Base-by-base conservation (phyloP, 2,329 filamentous ascomycete genomes). In the Atkinsonella texensis region DNA sequence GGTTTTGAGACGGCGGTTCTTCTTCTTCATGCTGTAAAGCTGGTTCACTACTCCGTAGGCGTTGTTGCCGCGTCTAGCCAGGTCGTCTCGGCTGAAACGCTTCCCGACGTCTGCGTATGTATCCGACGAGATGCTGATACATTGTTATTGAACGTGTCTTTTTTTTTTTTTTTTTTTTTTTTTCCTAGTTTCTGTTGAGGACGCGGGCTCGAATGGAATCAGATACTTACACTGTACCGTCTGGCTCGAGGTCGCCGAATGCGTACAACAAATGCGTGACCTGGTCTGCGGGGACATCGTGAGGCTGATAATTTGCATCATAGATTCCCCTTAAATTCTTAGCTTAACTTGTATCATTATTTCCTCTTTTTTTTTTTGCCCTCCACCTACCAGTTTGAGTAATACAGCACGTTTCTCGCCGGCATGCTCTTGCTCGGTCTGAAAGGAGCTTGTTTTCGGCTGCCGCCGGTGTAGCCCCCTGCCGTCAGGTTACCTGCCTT, bases 11-110 rank as follows among this genome's bases (percentile, higher is more conserved):
- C 86, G 80, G 18, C 87, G 80, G 64, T 94, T 80, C 58, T 75
- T 70, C 68, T 89, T 83, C 73, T 94, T 94, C 49, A 86, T 74
- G 1, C 87, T 67, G 64, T 77, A 87, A 1, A 94, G 71, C 63
- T 91, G 86, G 68, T 89, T 89, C 56, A 89, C 66, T 61, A 81
- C 85, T 41, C 89, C 89, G 60, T 89, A 89, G 48, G 82, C 79
- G 61, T 91, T 89, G 53, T 71, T 79, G 4, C 80, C 70, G 7
- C 53, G 55, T 52, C 81, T 77, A 28, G 74, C 74, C 73, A 74
- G 79, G 1, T 79, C 57, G 63, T 91, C 87, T 12, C 67, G 71
- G 0, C 79, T 67, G 59, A 87, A 90, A 61, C 81, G 83, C 61
- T 85, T 87, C 50, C 89, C 73, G 0, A 73, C 56, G 53, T 90